These are phyloP conservation scores for Calonectria ilicicola DNA, from an alignment of 2,329 filamentous ascomycete species.

Conservation along the genomic window DNA sequence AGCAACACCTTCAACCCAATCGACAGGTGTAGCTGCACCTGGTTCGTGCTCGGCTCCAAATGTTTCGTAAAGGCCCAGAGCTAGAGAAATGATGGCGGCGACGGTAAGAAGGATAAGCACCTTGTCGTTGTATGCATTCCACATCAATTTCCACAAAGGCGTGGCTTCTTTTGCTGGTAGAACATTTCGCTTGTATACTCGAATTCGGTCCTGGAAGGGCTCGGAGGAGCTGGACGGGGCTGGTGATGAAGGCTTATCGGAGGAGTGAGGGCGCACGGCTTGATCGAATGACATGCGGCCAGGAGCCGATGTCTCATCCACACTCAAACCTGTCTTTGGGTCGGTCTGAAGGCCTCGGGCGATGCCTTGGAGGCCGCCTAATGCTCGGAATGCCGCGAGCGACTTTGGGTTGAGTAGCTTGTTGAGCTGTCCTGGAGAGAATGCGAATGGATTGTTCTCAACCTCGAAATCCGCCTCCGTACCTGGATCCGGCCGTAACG, in stretches of 20 bases:
- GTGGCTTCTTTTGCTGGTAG: slow-evolving; percentile 23
- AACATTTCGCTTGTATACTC: slow-evolving; percentile 18
- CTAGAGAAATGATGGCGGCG: slow-evolving; percentile 73
- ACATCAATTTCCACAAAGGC: slow-evolving; percentile 22
- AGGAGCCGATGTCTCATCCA: slow-evolving; percentile 75
- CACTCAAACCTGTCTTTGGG: slow-evolving; percentile 75
- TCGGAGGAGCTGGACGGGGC: neutral
- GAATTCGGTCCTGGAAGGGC: slow-evolving; percentile 4
- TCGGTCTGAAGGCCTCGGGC: slow-evolving; percentile 81
- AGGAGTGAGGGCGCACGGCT: slow-evolving; percentile 49
- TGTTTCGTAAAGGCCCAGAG: slow-evolving; percentile 75
- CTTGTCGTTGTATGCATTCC: slow-evolving; percentile 25
- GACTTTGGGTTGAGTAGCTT: slow-evolving; percentile 91
- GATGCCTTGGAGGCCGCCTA: slow-evolving; percentile 80
- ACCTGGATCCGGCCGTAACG: slow-evolving; percentile 76
- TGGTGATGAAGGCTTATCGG: neutral
- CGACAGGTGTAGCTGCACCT: slow-evolving; percentile 57
- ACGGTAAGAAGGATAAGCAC: slow-evolving; percentile 74
- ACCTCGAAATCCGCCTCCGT: slow-evolving; percentile 79
- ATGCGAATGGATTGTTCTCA: slow-evolving; percentile 84
- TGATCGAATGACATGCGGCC: slow-evolving; percentile 77
- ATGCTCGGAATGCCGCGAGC: slow-evolving; percentile 78
- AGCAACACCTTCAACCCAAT: slow-evolving; percentile 76
- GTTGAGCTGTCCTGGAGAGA: slow-evolving; percentile 80
- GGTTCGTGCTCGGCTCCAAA: slow-evolving; percentile 58